Conservation (phyloP, 345 rosid species). For the Syzygium aqueum region DNA sequence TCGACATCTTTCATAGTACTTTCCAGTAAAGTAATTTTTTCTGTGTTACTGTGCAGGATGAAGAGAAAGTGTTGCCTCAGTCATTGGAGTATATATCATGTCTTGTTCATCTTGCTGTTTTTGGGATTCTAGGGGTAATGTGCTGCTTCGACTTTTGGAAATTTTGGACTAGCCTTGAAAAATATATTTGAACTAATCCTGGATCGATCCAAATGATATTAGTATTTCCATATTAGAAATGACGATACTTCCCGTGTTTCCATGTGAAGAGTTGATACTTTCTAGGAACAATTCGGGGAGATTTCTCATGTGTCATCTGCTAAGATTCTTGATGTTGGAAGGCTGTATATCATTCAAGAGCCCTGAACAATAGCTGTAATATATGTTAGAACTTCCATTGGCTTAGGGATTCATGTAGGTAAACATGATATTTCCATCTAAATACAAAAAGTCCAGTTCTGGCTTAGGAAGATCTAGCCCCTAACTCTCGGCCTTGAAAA, state of each 20-base stretch:
- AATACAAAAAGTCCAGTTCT: neutral
- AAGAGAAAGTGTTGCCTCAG: constrained; percentile 26
- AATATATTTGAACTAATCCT: neutral
- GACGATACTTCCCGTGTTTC: neutral
- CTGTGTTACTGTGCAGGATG: constrained; percentile 17
- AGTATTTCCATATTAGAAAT: neutral
- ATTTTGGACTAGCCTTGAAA: neutral
- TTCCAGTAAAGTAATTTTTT: neutral
- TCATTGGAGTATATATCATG: constrained; percentile 44
- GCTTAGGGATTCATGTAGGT: neutral
- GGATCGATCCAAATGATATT: neutral
- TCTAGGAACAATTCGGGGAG: neutral
- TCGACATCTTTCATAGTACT: neutral
- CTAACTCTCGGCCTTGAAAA: neutral
- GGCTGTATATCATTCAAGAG: neutral
- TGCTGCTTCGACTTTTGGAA: neutral
- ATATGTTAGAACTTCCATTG: neutral
- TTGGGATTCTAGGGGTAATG: constrained; percentile 77
- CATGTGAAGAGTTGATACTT: neutral
- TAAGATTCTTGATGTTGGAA: neutral
- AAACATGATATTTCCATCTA: neutral
- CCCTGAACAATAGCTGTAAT: neutral
- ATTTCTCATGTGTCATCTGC: neutral
- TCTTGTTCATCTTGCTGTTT: constrained; percentile 54
- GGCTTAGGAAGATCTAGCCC: neutral